Evolutionary conservation across 1,284 basidiomycete genomes (phyloP), one percentile per base, ranked within the genome.

Genomic region (Chiua sp.): DNA sequence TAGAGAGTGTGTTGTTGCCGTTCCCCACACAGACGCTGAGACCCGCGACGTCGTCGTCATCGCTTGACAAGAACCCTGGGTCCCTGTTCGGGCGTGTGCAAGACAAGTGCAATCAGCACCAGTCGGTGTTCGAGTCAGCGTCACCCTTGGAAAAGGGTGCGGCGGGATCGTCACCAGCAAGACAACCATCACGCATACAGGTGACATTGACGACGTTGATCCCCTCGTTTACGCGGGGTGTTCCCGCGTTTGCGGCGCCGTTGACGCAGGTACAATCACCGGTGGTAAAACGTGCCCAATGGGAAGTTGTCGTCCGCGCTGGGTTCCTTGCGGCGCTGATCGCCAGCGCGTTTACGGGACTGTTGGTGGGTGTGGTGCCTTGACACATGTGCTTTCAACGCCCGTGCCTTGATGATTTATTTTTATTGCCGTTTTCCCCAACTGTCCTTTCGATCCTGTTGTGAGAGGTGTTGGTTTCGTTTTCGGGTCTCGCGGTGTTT

Each of bases 251-350:
- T 63, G 81, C 84, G 22, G 76, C 82, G 28, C 88, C 90, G 32
- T 75, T 92, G 55, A 92, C 91, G 49, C 81, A 79, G 47, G 79
- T 92, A 32, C 78, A 89, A 51, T 89, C 82, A 62, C 87, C 88
- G n/a, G 79, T 88, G 56, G 83, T 92, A 52, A 81, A 84, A 55
- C 80, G 91, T 16, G 89, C 86, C 7, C 91, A 93, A 67, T 93
- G 91, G 91, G 90, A 92, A 75, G 80, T 86, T 28, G 81, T 85
- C 22, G 72, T 85, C 49, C 67, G 82, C 35, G 81, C 82, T 37
- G 77, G 70, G 44, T 18, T 71, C 7, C 59, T 80, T 8, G 77
- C 73, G 2, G 67, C 73, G 16, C 32, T 79, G 3, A 35, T 63
- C 2, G 51, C 71, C 4, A 59, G 59, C 5, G 23, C 23, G 3